phyloP scores from a whole-genome alignment of 139 green algal species.

The Limnomonas spitsbergensis region DNA sequence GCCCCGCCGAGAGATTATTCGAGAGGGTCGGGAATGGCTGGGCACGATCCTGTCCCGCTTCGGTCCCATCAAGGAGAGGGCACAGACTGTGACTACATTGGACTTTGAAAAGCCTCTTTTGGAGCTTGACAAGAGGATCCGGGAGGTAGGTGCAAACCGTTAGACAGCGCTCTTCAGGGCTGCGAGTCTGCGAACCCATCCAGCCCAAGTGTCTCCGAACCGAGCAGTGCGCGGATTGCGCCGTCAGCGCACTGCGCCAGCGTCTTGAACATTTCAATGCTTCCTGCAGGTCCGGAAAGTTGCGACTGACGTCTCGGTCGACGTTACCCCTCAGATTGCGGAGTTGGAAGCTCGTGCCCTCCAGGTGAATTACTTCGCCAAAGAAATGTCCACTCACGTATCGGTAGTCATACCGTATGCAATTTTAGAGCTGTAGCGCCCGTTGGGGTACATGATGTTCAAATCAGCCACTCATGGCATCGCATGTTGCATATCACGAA shows the following conservation, averaged over 20 bases:
- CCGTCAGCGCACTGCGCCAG: no score
- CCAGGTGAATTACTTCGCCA: slow-evolving; percentile 67
- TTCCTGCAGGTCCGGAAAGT: slow-evolving; percentile 82
- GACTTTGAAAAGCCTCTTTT: slow-evolving; percentile 96
- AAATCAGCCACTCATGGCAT: no score
- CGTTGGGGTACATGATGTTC: no score
- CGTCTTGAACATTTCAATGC: no score
- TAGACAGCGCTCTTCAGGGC: slow-evolving; percentile 5
- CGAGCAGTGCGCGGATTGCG: no score
- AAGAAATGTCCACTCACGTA: no score
- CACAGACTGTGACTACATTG: slow-evolving; percentile 61
- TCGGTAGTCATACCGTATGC: no score
- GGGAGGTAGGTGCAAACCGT: slow-evolving; percentile 70
- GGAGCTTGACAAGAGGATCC: slow-evolving; percentile 95
- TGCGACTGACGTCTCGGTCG: slow-evolving; percentile 89
- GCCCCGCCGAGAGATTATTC: not conserved
- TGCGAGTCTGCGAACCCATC: no score
- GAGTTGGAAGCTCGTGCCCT: slow-evolving; percentile 80
- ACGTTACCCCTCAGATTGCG: slow-evolving; percentile 79
- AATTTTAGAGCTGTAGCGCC: no score
- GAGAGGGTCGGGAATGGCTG: slow-evolving; percentile 49
- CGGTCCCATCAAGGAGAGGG: slow-evolving; percentile 70
- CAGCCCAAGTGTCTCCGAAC: no score
- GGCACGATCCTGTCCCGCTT: slow-evolving; percentile 68
- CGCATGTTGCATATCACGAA: no score